These are phyloP conservation scores for Lachancea sp. DNA, from an alignment of 805 yeast species.

Conservation along the genomic window DNA sequence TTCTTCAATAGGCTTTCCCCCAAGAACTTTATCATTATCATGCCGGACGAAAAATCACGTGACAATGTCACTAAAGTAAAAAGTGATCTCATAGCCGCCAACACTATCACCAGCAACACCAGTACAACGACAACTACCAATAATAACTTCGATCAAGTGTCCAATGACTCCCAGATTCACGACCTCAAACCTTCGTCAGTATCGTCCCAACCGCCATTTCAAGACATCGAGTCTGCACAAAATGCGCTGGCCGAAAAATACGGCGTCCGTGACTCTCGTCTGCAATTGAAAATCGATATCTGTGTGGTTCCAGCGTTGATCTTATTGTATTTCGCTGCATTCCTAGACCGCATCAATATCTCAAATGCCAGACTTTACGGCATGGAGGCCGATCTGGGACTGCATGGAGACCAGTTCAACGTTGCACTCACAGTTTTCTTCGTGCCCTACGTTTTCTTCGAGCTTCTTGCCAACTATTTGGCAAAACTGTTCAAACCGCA, in stretches of 20 bases:
- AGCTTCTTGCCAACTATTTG: conserved; percentile 3
- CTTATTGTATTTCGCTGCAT: conserved; percentile 5
- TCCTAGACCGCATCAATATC: conserved; percentile 6
- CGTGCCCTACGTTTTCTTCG: conserved; percentile 6
- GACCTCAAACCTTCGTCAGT: too few species aligned
- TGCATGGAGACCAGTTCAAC: conserved; percentile 5
- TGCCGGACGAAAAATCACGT: too few species aligned
- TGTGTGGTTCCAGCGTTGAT: conserved; percentile 6
- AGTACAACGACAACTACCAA: too few species aligned
- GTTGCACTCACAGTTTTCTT: conserved; percentile 6
- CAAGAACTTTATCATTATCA: too few species aligned
- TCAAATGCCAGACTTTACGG: conserved; percentile 6
- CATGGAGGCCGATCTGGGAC: conserved; percentile 4
- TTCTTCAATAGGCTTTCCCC: too few species aligned
- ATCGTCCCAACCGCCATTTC: neutral
- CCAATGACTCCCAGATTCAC: too few species aligned
- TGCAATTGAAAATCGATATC: conserved; percentile 6
- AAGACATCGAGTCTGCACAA: neutral
- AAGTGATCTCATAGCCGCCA: too few species aligned
- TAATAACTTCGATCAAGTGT: too few species aligned
- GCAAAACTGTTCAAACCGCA: conserved; percentile 4
- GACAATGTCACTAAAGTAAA: too few species aligned
- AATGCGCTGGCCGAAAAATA: conserved; percentile 1
- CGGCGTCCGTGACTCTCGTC: neutral
- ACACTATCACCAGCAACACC: too few species aligned